These are phyloP conservation scores for Nicotiana sylvestris DNA, from an alignment of 257 asterid species.

Conservation along the genomic window DNA sequence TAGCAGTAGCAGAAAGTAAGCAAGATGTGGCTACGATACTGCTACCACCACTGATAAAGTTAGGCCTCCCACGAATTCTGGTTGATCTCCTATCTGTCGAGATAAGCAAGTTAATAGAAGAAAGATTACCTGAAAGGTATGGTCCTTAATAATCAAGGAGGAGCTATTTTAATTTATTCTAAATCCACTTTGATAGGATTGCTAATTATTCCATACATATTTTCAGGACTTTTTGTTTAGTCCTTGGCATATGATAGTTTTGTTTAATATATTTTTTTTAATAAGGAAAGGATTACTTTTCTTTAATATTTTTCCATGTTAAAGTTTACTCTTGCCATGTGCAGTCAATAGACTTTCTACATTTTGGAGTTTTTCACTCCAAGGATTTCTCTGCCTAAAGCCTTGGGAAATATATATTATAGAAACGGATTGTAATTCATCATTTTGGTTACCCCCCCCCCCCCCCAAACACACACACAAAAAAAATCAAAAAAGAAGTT, in stretches of 20 bases:
- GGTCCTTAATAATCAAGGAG: neutral
- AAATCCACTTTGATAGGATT: neutral
- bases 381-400: neutral
- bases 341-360: neutral
- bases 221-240: neutral
- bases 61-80: slow-evolving; percentile 59
- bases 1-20: slow-evolving; percentile 61
- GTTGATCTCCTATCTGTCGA: slow-evolving; percentile 68
- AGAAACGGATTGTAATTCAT: neutral
- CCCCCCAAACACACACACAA: too few species aligned
- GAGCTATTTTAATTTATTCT: neutral
- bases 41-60: slow-evolving; percentile 55
- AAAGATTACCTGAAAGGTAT: slow-evolving; percentile 70
- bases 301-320: neutral
- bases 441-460: neutral
- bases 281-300: too few species aligned
- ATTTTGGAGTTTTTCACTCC: neutral
- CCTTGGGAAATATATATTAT: neutral
- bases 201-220: neutral
- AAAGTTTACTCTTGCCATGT: neutral
- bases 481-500: too few species aligned
- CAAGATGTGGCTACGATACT: slow-evolving; percentile 52
- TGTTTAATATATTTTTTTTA: too few species aligned
- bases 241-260: neutral
- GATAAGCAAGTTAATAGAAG: slow-evolving; percentile 62